These are phyloP conservation scores for Brassica nigra DNA, from an alignment of 345 rosid genomes.

Conservation along the genomic window DNA sequence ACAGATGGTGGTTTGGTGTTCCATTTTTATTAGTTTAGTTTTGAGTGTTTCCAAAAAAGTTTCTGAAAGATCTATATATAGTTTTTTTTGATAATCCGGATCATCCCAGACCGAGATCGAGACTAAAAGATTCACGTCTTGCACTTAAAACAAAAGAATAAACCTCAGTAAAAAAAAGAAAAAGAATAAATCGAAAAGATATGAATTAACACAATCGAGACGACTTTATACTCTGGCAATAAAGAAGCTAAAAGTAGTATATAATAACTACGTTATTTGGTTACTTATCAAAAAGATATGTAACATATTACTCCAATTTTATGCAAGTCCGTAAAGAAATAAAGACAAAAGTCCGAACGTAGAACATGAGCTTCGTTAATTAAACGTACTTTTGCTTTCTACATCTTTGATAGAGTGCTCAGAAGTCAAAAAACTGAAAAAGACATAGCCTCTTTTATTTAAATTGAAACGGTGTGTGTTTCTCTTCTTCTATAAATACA, in stretches of 20 bases:
- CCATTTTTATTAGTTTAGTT: background rate
- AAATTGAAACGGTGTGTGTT: background rate
- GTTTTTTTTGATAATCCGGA: no score
- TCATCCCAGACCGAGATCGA: no score
- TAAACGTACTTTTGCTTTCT: conserved; percentile 23
- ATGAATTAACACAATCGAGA: conserved; percentile 8
- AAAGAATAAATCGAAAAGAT: conserved; percentile 15
- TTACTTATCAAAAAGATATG: conserved; percentile 19
- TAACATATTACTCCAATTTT: conserved; percentile 15
- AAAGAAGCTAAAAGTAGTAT: conserved; percentile 5
- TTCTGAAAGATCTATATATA: background rate
- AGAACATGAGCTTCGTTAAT: conserved; percentile 22
- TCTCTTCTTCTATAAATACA: conserved; percentile 29
- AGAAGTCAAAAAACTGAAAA: conserved; percentile 31
- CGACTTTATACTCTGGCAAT: conserved; percentile 23
- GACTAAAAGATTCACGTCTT: background rate
- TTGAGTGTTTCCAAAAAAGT: background rate
- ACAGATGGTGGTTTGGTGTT: background rate
- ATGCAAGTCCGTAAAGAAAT: background rate
- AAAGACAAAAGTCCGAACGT: conserved; percentile 22
- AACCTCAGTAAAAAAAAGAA: background rate
- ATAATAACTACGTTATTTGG: background rate
- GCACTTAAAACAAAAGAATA: conserved; percentile 13
- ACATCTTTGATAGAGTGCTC: conserved; percentile 6
- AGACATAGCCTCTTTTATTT: background rate